Evolutionary conservation across 352 stramenopile species (phyloP), one percentile per base, ranked within the genome.

Genomic region (Phytophthora europaea): DNA sequence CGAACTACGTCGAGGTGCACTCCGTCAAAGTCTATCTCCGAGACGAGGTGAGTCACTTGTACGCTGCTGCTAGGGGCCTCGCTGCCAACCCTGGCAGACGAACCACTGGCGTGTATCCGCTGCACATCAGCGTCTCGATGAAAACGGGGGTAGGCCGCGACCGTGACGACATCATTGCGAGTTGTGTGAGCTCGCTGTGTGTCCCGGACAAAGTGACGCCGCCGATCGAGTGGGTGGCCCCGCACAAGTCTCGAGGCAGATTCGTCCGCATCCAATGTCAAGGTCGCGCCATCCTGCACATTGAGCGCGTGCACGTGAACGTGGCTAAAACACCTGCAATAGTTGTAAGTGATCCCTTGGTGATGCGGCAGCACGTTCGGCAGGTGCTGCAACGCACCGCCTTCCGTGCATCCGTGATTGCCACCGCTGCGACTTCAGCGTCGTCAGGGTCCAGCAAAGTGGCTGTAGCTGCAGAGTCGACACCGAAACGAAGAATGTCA

Each of bases 221-320:
- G 10, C 56, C 76, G 10, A 83, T 91, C 40, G 76, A 80, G 56
- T 92, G 83, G 81, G 58, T 76, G 15, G 67, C 80, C 2, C 85
- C 85, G 8, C 77, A 76, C 4, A 92, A 82, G 31, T 83, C 79
- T n/a, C 75, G 84, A 36, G 85, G 84, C 0, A 67, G 85, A 18
- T 93, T 91, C 36, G 79, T 93, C 22, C 85, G 85, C 12, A 72
- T 93, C 4, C 84, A 93, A 45, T 78, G 79, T n/a, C 65, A 81
- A 65, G 51, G 63, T 6, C 65, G 74, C 2, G 83, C 81, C 12
- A 77, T 85, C 43, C 60, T 93, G 3, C 84, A 93, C 45, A 89
- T 92, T 58, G 85, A 93, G 47, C 72, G 67, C 16, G 84, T 91
- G 13, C 75, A 90, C 20, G 83, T 90, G 36, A 90, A 79, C 53